Conservation (phyloP, 176 grass and related monocot species). For the Echinochloa phyllopogon region DNA sequence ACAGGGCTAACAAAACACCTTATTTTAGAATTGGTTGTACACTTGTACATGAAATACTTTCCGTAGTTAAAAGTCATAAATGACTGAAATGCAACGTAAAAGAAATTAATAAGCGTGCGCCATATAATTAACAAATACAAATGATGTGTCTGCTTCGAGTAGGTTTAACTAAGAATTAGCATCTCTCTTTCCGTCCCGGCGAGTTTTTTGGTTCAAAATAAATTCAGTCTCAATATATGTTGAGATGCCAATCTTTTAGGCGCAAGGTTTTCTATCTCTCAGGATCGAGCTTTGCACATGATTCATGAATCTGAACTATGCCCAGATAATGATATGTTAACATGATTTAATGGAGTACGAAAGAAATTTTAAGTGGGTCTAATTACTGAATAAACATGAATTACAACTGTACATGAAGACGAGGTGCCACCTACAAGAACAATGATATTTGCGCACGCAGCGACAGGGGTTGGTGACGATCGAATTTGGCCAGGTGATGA, state of each 20-base stretch:
- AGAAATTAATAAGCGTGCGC: too few relatives aligned
- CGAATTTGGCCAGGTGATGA: not conserved
- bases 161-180: not conserved
- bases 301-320: not conserved
- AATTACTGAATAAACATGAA: not conserved
- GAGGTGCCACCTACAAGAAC: not conserved
- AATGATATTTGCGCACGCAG: not conserved
- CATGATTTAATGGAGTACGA: not conserved
- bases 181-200: not conserved
- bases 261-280: not conserved
- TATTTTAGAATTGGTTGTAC: not conserved
- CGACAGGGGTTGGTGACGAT: not conserved
- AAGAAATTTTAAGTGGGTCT: not conserved
- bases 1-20: not conserved
- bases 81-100: too few relatives aligned
- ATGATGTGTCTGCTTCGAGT: not conserved
- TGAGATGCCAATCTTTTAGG: too few relatives aligned
- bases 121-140: too few relatives aligned
- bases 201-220: not conserved
- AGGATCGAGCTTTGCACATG: not conserved
- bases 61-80: too few relatives aligned
- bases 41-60: not conserved
- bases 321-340: not conserved
- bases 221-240: not conserved
- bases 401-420: not conserved